These are phyloP conservation scores for Parathielavia hyrcaniae DNA, from an alignment of 495 filamentous ascomycete species.

Conservation along the genomic window DNA sequence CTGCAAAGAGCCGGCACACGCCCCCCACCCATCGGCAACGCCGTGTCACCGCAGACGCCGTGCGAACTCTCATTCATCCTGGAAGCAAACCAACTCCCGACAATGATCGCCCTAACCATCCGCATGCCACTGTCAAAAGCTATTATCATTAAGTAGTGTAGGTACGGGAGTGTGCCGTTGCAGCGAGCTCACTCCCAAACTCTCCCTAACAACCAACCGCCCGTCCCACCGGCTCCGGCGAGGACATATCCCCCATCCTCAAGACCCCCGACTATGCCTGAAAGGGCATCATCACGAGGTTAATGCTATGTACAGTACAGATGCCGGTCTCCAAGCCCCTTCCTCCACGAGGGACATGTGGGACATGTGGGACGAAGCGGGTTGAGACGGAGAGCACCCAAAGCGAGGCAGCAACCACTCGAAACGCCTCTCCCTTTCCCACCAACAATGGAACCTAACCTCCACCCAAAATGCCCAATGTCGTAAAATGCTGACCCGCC, in stretches of 20 bases:
- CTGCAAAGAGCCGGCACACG: background rate
- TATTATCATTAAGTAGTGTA: slow-evolving; percentile 13
- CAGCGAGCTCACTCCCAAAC: no score
- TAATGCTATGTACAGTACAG: no score
- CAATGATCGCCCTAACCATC: background rate
- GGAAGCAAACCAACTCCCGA: background rate
- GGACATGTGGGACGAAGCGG: no score
- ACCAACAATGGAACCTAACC: no score
- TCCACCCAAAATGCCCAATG: background rate
- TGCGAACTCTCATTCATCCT: background rate
- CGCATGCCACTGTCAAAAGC: background rate
- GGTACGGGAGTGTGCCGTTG: background rate
- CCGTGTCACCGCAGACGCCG: background rate
- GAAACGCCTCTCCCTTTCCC: background rate
- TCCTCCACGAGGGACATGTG: no score
- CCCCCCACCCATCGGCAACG: background rate
- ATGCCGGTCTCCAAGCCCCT: no score
- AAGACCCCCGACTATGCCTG: no score
- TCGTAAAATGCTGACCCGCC: background rate
- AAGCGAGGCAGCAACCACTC: background rate
- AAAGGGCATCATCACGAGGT: no score
- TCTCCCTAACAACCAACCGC: no score
- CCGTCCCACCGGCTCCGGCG: no score
- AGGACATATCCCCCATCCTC: no score
- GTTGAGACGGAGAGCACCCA: background rate